These are phyloP conservation scores for Cytospora schulzeri DNA, from an alignment of 2,329 filamentous ascomycete species.

Conservation along the genomic window DNA sequence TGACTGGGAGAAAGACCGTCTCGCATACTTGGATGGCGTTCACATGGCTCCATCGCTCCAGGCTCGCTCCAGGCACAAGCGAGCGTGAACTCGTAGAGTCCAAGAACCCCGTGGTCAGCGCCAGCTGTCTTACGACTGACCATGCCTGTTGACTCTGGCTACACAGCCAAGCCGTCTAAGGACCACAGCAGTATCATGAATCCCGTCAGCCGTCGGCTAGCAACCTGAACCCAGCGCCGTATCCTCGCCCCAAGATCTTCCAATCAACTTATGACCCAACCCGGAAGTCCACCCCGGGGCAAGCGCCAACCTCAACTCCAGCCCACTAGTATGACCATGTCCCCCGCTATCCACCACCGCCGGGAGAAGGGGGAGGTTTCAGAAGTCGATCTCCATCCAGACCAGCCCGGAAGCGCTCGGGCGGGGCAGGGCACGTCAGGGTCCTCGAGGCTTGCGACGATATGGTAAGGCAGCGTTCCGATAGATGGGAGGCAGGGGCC, in stretches of 20 bases:
- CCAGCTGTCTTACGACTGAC: background rate
- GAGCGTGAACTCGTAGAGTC: background rate
- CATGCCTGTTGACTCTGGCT: background rate
- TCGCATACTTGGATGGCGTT: background rate
- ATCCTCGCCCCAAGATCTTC: conserved; percentile 4
- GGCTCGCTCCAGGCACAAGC: background rate
- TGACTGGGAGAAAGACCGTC: background rate
- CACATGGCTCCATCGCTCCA: too few species aligned
- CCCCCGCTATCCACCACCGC: conserved; percentile 13
- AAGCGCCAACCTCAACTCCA: conserved; percentile 15
- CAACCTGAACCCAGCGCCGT: background rate
- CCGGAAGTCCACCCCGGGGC: conserved; percentile 1
- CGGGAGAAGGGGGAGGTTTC: conserved; percentile 18
- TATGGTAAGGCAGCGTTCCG: conserved; percentile 4
- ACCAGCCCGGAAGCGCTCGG: conserved; percentile 15
- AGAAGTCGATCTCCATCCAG: conserved; percentile 23
- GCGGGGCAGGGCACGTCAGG: conserved; percentile 12
- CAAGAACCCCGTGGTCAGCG: background rate
- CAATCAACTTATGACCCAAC: conserved; percentile 12
- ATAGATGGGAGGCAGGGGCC: conserved; percentile 7
- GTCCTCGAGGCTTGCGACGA: conserved; percentile 15
- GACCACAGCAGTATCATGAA: background rate
- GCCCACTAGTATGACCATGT: background rate
- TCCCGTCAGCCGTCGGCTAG: background rate
- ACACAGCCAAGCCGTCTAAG: background rate